Base-by-base conservation (phyloP, 495 filamentous ascomycete genomes). In the Bombardia bombarda region DNA sequence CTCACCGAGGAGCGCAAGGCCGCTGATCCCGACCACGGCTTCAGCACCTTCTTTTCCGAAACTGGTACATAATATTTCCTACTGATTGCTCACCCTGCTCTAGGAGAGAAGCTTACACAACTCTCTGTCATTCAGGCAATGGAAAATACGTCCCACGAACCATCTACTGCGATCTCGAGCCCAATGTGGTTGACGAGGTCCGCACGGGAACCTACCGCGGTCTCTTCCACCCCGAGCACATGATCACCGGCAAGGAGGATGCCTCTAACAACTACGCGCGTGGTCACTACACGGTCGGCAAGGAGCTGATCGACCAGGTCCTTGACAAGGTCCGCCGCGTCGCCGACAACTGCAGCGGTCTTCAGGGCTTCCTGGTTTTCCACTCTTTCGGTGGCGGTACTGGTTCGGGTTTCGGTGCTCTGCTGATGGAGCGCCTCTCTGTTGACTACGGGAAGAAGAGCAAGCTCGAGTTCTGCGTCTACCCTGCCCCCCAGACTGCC, bases 21-120 rank as follows among this genome's bases (percentile, higher is more conserved):
- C 50, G 79, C 78, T 58, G 86, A 95, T 45, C 87, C 88, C 51
- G 93, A 97, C 66, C 87, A 95, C 56, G 92, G 92, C 44, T 98
- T 98, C 77, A 95, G 88, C 79, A 97, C 92, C 62, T 98, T 98
- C 80, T 98, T 98, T 79, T 96, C 93, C 47, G 92, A 98, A 77
- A 98, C 92, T 55, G 92, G 92, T 96, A 86, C 50, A 79, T 50
- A 32, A 56, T n/a, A 36, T 12, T 32, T 13, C 6, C 2, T 21
- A n/a, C 16, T n/a, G n/a, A n/a, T n/a, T n/a, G n/a, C n/a, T n/a
- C n/a, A n/a, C n/a, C n/a, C n/a, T n/a, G n/a, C n/a, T n/a, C 8
- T 34, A 16, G 36, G 26, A 33, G 32, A 33, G 21, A 43, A n/a
- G 14, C 49, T 23, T 25, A 50, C 40, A n/a, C 41, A 26, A 51